phyloP scores from a whole-genome alignment of 169 alveolate species.

The Ichthyophthirius multifiliis region DNA sequence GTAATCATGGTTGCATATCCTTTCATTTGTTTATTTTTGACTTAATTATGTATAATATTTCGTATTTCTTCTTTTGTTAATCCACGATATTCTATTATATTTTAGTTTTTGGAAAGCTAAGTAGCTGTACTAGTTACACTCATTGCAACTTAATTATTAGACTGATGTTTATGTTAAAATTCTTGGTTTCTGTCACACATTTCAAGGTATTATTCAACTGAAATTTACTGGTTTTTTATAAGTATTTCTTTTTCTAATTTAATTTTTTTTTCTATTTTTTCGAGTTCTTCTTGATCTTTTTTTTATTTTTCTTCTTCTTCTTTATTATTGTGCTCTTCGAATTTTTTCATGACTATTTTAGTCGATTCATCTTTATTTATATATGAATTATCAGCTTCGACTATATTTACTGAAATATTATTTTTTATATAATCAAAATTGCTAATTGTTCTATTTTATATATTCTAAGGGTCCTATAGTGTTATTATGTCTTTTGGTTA shows the following conservation, averaged over 20 bases:
- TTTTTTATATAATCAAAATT: conserved; percentile 43
- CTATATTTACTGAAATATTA: conserved; percentile 9
- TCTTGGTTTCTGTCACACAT: conserved; percentile 3
- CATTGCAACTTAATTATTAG: conserved; percentile 52
- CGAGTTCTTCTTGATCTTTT: conserved; percentile 4
- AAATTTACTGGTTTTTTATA: neutral
- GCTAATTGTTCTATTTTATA: conserved; percentile 36
- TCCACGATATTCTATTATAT: conserved; percentile 28
- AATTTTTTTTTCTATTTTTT: conserved; percentile 19
- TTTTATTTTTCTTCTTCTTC: conserved; percentile 37
- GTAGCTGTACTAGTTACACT: conserved; percentile 47
- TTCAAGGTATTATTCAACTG: conserved; percentile 28
- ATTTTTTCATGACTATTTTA: conserved; percentile 29
- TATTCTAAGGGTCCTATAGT: conserved; percentile 55
- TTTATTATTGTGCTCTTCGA: neutral
- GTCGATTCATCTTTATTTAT: conserved; percentile 37
- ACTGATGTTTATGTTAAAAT: conserved; percentile 27
- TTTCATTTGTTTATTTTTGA: conserved; percentile 34
- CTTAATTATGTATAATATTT: conserved; percentile 42
- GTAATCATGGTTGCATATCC: conserved; percentile 58
- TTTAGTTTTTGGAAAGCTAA: conserved; percentile 14
- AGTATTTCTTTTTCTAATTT: conserved; percentile 14
- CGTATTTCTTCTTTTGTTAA: conserved; percentile 67
- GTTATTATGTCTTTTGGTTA: conserved; percentile 39
- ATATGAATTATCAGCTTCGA: conserved; percentile 13